Conservation (phyloP, 768 basidiomycete genomes). For the Astraeus odoratus region DNA sequence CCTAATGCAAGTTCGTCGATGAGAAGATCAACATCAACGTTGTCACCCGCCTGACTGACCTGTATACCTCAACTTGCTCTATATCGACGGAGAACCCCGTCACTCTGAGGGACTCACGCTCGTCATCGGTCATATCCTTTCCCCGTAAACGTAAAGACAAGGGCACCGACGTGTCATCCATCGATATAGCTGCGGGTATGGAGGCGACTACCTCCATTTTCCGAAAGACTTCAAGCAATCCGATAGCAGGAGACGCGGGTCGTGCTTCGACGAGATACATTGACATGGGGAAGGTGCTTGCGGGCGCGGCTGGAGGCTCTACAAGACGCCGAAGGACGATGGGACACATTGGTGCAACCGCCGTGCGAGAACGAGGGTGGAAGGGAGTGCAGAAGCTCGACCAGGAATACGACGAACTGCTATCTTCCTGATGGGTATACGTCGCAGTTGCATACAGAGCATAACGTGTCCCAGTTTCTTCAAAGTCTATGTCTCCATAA, state of each 20-base stretch:
- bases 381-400: conserved; percentile 52
- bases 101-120: conserved; percentile 52
- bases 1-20: conserved; percentile 26
- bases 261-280: conserved; percentile 41
- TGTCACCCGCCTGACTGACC: conserved; percentile 28
- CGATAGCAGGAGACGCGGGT: conserved; percentile 20
- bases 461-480: conserved; percentile 56
- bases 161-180: conserved; percentile 42
- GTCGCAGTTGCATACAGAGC: conserved; percentile 61
- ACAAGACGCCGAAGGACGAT: conserved; percentile 52
- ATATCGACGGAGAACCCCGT: conserved; percentile 50
- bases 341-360: conserved; percentile 32
- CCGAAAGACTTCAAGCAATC: conserved; percentile 49
- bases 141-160: conserved; percentile 57
- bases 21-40: conserved; percentile 1
- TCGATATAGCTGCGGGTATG: conserved; percentile 47
- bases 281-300: conserved; percentile 26
- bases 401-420: conserved; percentile 37
- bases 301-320: conserved; percentile 31
- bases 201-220: conserved; percentile 61
- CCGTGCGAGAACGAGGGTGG: conserved; percentile 36
- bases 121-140: conserved; percentile 38
- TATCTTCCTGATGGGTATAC: conserved; percentile 42
- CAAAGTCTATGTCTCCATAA: conserved; percentile 36
- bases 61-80: conserved; percentile 57